Evolutionary conservation across 441 rosid genomes (phyloP), one percentile per base, ranked within the genome.

Genomic region (Erodium trifolium): DNA sequence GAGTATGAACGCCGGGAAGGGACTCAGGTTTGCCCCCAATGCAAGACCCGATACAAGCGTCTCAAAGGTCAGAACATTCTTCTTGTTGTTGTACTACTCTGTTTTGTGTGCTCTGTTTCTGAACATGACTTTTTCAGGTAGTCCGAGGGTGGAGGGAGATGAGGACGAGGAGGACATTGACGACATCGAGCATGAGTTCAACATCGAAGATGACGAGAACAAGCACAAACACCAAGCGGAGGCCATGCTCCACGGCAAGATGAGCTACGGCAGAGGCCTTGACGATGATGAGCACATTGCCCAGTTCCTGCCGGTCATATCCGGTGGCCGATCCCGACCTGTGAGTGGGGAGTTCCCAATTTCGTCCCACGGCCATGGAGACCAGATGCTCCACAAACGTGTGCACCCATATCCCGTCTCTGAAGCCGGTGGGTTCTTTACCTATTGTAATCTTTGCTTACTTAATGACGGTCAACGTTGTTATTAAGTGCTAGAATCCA

Each of bases 261-360:
- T 94, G 99, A 88, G 96, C 69, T 92, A 85, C 45, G 99, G 99
- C 68, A 88, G 99, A 87, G 98, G 98, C n/a, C 94, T 79, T 41
- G 94, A 88, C 4, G 96, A 88, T 66, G 97, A 90, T 12, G 97
- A 91, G 51, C 63, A 59, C 31, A 81, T 73, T 3, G 73, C 85
- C 13, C 90, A 86, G 16, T 84, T 90, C 75, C 98, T 89, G 59
- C 87, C 86, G 1, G 85, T 89, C 76, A 82, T 84, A 17, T 39
- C 88, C 5, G 94, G 86, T 12, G 70, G 59, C n/a, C 82, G 91
- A 75, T 85, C 97, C 11, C 81, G 93, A 84, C 90, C 85, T n/a
- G 98, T 93, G 79, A 81, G 78, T 73, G 97, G 94, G 13, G 97
- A 94, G 74, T 86, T 86, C 45, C 92, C 97, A 0, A 9, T 89